Conservation (phyloP, 768 basidiomycete species). For the Leccinum truebloodii region DNA sequence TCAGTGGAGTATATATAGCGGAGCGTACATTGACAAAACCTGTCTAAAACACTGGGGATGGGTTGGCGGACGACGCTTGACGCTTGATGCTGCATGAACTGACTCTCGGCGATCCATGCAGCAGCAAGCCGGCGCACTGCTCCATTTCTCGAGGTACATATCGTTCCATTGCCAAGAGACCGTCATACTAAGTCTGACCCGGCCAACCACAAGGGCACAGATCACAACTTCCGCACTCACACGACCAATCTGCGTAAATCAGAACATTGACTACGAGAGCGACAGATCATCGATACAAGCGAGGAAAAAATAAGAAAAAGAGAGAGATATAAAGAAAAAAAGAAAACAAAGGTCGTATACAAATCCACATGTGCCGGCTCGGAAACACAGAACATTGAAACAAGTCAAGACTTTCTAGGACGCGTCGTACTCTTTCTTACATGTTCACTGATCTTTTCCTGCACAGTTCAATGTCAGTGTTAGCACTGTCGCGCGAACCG, state of each 20-base stretch:
- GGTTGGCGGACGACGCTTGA: neutral
- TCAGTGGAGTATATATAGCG: too few relatives aligned
- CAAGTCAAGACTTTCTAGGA: slow-evolving; percentile 27
- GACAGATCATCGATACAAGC: slow-evolving; percentile 11
- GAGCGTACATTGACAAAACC: neutral
- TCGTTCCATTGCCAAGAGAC: neutral
- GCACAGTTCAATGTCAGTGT: neutral
- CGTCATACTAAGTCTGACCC: neutral
- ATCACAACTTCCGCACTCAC: neutral
- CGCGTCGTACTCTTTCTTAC: slow-evolving; percentile 24
- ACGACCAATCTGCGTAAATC: slow-evolving; percentile 4
- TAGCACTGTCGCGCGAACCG: neutral
- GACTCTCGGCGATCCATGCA: neutral
- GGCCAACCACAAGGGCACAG: neutral
- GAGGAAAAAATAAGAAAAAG: neutral
- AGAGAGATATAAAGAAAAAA: slow-evolving; percentile 13
- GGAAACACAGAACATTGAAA: neutral
- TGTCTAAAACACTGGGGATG: neutral
- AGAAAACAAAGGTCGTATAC: slow-evolving; percentile 11
- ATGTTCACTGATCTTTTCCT: slow-evolving; percentile 34
- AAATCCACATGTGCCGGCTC: neutral
- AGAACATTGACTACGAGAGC: slow-evolving; percentile 9
- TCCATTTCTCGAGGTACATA: neutral
- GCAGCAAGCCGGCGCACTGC: neutral
- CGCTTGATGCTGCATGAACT: too few relatives aligned